Base-by-base conservation (phyloP, 768 basidiomycete genomes). In the Pleurotus djamor region DNA sequence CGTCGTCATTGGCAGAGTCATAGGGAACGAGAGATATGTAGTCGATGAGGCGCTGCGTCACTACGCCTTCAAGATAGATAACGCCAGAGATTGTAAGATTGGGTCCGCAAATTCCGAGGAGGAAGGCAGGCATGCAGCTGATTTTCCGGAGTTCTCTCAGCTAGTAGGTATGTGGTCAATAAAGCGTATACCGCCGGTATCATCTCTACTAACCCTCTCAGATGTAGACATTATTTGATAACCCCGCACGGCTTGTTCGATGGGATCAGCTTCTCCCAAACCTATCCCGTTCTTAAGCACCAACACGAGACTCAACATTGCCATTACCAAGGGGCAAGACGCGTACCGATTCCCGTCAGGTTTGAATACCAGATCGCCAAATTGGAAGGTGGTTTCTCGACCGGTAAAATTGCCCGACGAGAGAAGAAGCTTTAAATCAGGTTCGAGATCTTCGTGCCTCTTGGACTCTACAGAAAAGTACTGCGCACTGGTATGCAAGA, bases 41-140 rank as follows among this genome's bases (percentile, higher is more conserved):
- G 36, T 21, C 34, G 8, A 38, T 21, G 10, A 55, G 38, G 38
- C 52, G 52, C 34, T 41, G 14, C 16, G 52, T 41, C 21, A 55
- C 52, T 21, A 41, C 52, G 34, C 52, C 52, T 21, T 55, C 52
- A 38, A 55, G 52, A 28, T 55, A 55, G n/a, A 41, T 41, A 16
- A 38, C 52, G 9, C 38, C 38, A 8, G 52, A 34, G 21, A 55
- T 38, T 12, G 28, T 55, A 37, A 55, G 12, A 28, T 36, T 41
- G 16, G 52, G 37, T 7, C 52, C 52, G n/a, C 17, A 17, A 16
- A 55, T 38, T 16, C 36, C 35, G 14, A 55, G 38, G 14, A 55
- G 37, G 38, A 55, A 41, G 9, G 35, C 28, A 34, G 51, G 51
- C 51, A 52, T 52, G 51, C 51, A 52, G 34, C 33, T 35, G 12